Percentiles rank a stretch among this genome's conserved stretches.
These are phyloP conservation scores for Phytophthora tubulina DNA, from an alignment of 352 stramenopile species.

Conservation along the genomic window DNA sequence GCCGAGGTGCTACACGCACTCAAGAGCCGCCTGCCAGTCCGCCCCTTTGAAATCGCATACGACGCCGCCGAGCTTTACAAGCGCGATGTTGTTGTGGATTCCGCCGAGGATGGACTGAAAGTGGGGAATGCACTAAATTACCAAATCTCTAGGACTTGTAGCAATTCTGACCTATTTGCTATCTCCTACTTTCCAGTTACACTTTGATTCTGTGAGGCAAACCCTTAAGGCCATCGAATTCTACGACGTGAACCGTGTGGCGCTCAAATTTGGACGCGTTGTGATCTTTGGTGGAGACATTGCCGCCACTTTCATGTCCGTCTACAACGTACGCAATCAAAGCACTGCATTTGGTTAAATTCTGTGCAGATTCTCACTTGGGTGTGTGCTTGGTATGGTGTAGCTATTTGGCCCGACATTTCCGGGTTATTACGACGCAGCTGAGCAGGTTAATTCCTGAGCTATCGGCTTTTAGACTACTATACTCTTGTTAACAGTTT, in stretches of 20 bases:
- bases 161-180: not conserved
- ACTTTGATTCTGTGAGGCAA: conserved; percentile 75
- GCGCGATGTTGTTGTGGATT: conserved; percentile 69
- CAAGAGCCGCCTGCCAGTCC: conserved; percentile 79
- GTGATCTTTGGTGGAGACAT: conserved; percentile 86
- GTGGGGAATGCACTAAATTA: conserved; percentile 3
- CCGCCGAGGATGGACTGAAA: conserved; percentile 74
- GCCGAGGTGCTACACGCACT: conserved; percentile 80
- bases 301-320: conserved; percentile 86
- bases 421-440: conserved; percentile 73
- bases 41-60: conserved; percentile 84
- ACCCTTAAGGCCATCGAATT: conserved; percentile 80
- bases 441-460: conserved; percentile 54
- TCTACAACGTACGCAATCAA: conserved; percentile 77
- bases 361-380: not conserved
- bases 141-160: not conserved
- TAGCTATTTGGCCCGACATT: conserved; percentile 90
- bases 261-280: conserved; percentile 84
- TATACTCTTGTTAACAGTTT: not conserved
- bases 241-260: conserved; percentile 80
- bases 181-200: conserved; percentile 45
- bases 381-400: not conserved
- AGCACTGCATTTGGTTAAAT: not conserved
- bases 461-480: not conserved
- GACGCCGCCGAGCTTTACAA: conserved; percentile 73